These are phyloP conservation scores for Starmerella geochares DNA, from an alignment of 805 yeast species.

Conservation along the genomic window DNA sequence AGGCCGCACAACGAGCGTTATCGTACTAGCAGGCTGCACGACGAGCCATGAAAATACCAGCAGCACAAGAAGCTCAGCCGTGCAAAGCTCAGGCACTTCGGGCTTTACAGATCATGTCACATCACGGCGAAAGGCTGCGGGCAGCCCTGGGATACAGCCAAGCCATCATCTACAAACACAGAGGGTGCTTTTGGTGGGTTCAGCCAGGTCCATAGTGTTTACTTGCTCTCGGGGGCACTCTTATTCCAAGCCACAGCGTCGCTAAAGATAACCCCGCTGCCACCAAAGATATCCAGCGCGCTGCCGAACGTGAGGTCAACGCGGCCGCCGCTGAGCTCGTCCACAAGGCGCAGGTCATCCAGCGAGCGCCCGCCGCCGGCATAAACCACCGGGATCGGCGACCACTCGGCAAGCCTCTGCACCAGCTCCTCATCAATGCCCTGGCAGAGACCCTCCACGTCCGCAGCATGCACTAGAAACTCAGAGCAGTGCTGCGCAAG, in stretches of 20 bases:
- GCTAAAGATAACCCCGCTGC: slow-evolving; percentile 59
- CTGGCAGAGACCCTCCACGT: slow-evolving; percentile 89
- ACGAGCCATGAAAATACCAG: too few relatives aligned
- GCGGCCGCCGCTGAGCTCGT: slow-evolving; percentile 58
- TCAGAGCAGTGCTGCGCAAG: slow-evolving; percentile 67
- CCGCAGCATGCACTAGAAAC: slow-evolving; percentile 93
- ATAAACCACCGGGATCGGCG: slow-evolving; percentile 66
- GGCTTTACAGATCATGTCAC: too few relatives aligned
- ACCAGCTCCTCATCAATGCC: slow-evolving; percentile 86
- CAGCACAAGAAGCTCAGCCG: too few relatives aligned
- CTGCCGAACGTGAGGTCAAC: slow-evolving; percentile 92
- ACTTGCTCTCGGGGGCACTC: background rate
- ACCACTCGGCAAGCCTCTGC: slow-evolving; percentile 63
- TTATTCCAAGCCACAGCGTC: slow-evolving; percentile 72
- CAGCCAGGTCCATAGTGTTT: too few relatives aligned
- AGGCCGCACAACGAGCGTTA: too few relatives aligned
- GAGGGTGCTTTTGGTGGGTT: too few relatives aligned
- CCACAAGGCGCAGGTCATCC: slow-evolving; percentile 57
- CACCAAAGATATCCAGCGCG: slow-evolving; percentile 92
- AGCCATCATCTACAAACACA: too few relatives aligned
- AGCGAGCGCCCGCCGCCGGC: slow-evolving; percentile 92
- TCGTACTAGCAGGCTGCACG: too few relatives aligned
- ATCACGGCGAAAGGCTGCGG: too few relatives aligned
- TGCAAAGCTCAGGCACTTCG: too few relatives aligned
- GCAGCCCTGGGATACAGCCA: too few relatives aligned